Evolutionary conservation across 2,329 filamentous ascomycete genomes (phyloP).

Genomic region (Hypomyces perniciosus): DNA sequence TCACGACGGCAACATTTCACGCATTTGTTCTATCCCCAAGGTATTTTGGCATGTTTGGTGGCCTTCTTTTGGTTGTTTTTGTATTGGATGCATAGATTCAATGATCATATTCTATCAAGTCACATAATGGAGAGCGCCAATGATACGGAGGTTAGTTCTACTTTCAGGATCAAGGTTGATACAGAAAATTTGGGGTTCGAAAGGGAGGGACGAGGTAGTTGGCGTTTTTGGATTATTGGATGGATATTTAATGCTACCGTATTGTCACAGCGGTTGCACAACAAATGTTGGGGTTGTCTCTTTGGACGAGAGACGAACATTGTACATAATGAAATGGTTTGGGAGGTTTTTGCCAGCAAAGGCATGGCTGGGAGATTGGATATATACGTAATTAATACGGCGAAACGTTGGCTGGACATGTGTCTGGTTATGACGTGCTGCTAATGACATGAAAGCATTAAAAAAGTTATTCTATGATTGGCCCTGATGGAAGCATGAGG

Average conservation of each 20-base stretch:
- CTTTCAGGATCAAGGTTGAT: slow-evolving; percentile 9
- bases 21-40: background rate
- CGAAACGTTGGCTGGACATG: background rate
- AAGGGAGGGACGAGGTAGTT: background rate
- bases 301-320: background rate
- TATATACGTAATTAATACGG: background rate
- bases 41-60: slow-evolving; percentile 6
- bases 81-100: slow-evolving; percentile 3
- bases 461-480: background rate
- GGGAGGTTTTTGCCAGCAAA: background rate
- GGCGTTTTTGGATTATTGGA: slow-evolving; percentile 4
- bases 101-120: background rate
- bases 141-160: background rate
- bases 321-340: background rate
- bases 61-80: background rate
- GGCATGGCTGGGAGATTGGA: background rate
- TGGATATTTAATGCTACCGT: background rate
- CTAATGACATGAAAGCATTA: slow-evolving; percentile 1
- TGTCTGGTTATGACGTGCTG: background rate
- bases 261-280: background rate
- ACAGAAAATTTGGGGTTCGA: slow-evolving; percentile 9
- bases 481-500: no score
- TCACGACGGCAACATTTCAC: background rate
- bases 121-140: background rate
- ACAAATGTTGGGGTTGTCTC: background rate